Evolutionary conservation across 176 grass and related monocot species (phyloP).

Genomic region (Oryza rufipogon): DNA sequence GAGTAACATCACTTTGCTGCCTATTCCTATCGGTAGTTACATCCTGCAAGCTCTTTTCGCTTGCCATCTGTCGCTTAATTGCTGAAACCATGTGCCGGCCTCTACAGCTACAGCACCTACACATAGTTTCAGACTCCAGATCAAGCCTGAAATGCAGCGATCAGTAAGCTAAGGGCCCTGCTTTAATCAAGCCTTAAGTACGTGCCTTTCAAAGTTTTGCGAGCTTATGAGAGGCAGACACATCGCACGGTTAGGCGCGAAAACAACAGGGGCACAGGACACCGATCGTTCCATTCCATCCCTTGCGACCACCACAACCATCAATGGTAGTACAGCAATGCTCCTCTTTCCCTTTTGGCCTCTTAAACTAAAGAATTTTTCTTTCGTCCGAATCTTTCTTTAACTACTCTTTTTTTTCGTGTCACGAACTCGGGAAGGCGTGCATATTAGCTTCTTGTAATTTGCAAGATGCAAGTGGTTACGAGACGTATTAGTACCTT

Average conservation of each 20-base stretch:
- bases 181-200: not conserved
- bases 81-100: not conserved
- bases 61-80: not conserved
- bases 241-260: conserved; percentile 28
- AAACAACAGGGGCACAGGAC: not conserved
- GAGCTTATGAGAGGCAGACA: not conserved
- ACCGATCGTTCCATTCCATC: not conserved
- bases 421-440: not conserved
- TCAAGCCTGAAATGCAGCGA: too few species aligned
- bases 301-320: not conserved
- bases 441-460: not conserved
- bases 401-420: not conserved
- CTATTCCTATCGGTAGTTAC: not conserved
- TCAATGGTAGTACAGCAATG: too few species aligned
- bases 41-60: not conserved
- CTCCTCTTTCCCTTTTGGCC: not conserved
- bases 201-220: not conserved
- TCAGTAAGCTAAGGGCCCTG: not conserved
- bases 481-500: not conserved
- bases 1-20: not conserved
- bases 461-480: not conserved
- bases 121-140: not conserved
- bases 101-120: not conserved
- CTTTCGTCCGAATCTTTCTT: not conserved
- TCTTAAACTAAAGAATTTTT: not conserved